These are phyloP conservation scores for Ruellia speciosa DNA, from an alignment of 305 asterid species.

Conservation along the genomic window DNA sequence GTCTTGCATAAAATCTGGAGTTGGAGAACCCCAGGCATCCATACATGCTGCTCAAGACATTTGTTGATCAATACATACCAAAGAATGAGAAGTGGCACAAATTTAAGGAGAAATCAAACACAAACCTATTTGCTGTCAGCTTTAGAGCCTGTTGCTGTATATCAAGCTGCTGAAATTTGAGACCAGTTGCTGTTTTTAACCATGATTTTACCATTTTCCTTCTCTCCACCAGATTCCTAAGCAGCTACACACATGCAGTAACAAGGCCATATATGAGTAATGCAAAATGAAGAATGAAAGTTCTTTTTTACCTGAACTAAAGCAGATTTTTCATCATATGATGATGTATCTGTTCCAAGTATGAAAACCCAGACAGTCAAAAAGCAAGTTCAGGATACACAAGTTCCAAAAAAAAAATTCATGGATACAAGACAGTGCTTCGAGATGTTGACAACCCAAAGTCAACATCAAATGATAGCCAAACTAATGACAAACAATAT, in stretches of 20 bases:
- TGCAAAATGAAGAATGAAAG: not conserved
- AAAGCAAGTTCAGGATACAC: too few relatives aligned
- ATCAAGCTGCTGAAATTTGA: slow-evolving; percentile 84
- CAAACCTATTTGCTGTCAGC: slow-evolving; percentile 95
- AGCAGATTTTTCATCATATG: not conserved
- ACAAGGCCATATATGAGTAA: slow-evolving; percentile 3
- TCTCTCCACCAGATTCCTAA: slow-evolving; percentile 82
- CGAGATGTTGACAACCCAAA: too few relatives aligned
- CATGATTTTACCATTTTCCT: slow-evolving; percentile 67
- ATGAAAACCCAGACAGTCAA: too few relatives aligned
- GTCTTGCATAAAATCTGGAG: slow-evolving; percentile 95
- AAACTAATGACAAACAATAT: too few relatives aligned
- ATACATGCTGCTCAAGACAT: slow-evolving; percentile 61
- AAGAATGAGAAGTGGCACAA: slow-evolving; percentile 14
- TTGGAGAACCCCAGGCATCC: slow-evolving; percentile 95
- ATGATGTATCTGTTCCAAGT: too few relatives aligned
- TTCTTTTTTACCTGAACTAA: not conserved
- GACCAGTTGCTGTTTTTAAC: slow-evolving; percentile 83
- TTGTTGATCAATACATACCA: slow-evolving; percentile 19
- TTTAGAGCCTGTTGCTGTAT: slow-evolving; percentile 96
- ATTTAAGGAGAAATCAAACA: slow-evolving; percentile 16
- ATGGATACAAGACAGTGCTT: too few relatives aligned
- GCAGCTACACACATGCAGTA: slow-evolving; percentile 44
- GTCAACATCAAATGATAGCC: too few relatives aligned
- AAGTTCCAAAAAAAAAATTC: too few relatives aligned